Base-by-base conservation (phyloP, 192 early-diverging fungal species). In the Diversispora eburnea region DNA sequence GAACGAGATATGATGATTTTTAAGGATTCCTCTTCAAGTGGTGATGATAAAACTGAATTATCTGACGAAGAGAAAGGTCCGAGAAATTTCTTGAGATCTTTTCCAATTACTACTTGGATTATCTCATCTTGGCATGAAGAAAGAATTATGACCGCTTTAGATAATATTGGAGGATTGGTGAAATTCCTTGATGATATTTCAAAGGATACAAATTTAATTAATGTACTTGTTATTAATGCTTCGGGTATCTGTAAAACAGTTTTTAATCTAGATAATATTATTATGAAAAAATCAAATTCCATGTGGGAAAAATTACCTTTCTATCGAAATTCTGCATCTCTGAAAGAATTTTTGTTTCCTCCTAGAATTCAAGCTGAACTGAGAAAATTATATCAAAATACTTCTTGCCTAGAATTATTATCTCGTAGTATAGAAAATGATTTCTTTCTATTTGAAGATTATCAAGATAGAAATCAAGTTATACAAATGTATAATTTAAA, bases 361-460 rank as follows among this genome's bases (percentile, higher is more conserved):
- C 8, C 45, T 12, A 22, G 12, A 22, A 48, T 66, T 66, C 45
- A 66, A 48, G 43, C 45, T 22, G 45, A 66, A 47, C 8, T 62
- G 15, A 20, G 15, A 62, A 62, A 62, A 62, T 39, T 62, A 15
- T 62, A 62, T 42, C 60, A 62, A 41, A 62, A 62, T 17, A 62
- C 60, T 17, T 12, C 60, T 41, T 62, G 60, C 15, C 12, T 25
- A 17, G 43, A 66, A 66, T 25, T 66, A 47, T 66, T 66, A 20
- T 19, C 5, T 25, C 43, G 43, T 3, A 47, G 46, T 33, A 66
- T 66, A 66, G 64, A 66, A 66, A 66, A 66, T 12, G 19, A 66
- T 48, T 66, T 22, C 8, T 48, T 66, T 66, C 5, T 66, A 4
- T 17, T 66, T 8, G 64, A 66, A 66, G 45, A 65, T 65, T 65